Base-by-base conservation (phyloP, 495 filamentous ascomycete genomes). In the Pseudotulostoma volvatum region DNA sequence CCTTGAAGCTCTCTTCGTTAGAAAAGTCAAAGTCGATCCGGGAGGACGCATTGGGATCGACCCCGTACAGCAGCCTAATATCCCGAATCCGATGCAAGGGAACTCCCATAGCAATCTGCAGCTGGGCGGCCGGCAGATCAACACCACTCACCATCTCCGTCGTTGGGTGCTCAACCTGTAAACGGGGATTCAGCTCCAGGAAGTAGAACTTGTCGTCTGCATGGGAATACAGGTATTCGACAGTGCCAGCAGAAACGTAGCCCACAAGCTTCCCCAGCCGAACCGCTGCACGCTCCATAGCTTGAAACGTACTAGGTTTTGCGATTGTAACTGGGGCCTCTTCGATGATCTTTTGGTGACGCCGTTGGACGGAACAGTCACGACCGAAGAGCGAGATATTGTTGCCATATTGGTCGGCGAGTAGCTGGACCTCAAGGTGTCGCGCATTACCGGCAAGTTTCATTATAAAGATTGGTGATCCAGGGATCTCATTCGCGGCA, bases 261-360 rank as follows among this genome's bases (percentile, higher is more conserved):
- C 90, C 90, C 37, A 99, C 90, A 28, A 99, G 74, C 47, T 72
- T 78, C 44, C 90, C 90, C 18, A 99, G 71, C 42, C 88, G 82
- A 19, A 99, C 92, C 16, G 90, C 90, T 31, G 90, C 90, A 46
- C 85, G 80, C 64, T 96, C 90, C 90, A 99, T 99, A 16, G 77
- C 77, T 51, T 78, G 75, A 73, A 99, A 99, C 37, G 90, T 96
- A 31, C 63, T 57, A 17, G 74, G 71, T 52, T 82, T 90, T 17
- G 90, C 90, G 38, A 99, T 88, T 7, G 90, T 99, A 21, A 95
- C 90, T 9, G 90, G 90, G 3, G 90, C 90, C 61, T 99, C 90
- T 61, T 99, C 90, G 46, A 99, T 99, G 59, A 99, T 99, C 68
- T 99, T 99, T 63, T 99, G 90, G 65, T 99, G 90, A 63, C 90